These are phyloP conservation scores for Pterocarpus macrocarpus DNA, from an alignment of 306 rosid species.

Conservation along the genomic window DNA sequence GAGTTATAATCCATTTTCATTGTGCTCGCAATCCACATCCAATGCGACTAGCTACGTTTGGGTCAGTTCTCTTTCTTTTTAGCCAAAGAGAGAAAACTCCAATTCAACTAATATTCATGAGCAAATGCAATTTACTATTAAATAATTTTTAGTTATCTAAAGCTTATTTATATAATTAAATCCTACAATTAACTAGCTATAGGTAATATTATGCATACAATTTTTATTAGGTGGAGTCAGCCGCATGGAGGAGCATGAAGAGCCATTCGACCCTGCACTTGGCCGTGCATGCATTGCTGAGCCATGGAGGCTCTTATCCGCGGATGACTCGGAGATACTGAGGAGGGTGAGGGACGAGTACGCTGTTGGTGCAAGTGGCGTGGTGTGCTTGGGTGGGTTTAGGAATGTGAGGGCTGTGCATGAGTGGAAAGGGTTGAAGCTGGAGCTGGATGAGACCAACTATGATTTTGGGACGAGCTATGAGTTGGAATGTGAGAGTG, in stretches of 20 bases:
- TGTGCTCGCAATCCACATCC: too few relatives aligned
- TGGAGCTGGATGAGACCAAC: slow-evolving; percentile 66
- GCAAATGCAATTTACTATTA: too few relatives aligned
- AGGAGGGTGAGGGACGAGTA: slow-evolving; percentile 55
- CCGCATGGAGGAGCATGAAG: slow-evolving; percentile 64
- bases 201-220: neutral
- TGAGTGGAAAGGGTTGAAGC: slow-evolving; percentile 64
- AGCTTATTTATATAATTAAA: neutral
- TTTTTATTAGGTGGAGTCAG: slow-evolving; percentile 50
- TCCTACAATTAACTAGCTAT: neutral
- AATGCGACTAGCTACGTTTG: too few relatives aligned
- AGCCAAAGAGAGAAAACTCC: too few relatives aligned
- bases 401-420: slow-evolving; percentile 66
- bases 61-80: too few relatives aligned
- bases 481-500: slow-evolving; percentile 72
- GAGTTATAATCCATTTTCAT: too few relatives aligned
- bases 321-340: slow-evolving; percentile 47
- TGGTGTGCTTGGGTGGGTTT: slow-evolving; percentile 70
- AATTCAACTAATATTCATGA: too few relatives aligned
- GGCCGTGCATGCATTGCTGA: slow-evolving; percentile 65
- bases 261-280: slow-evolving; percentile 57
- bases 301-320: slow-evolving; percentile 60
- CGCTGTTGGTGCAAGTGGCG: slow-evolving; percentile 41
- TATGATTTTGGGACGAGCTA: slow-evolving; percentile 70
- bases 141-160: neutral